Conservation (phyloP, 2,329 filamentous ascomycete genomes). For the Pestalotiopsis sp. region DNA sequence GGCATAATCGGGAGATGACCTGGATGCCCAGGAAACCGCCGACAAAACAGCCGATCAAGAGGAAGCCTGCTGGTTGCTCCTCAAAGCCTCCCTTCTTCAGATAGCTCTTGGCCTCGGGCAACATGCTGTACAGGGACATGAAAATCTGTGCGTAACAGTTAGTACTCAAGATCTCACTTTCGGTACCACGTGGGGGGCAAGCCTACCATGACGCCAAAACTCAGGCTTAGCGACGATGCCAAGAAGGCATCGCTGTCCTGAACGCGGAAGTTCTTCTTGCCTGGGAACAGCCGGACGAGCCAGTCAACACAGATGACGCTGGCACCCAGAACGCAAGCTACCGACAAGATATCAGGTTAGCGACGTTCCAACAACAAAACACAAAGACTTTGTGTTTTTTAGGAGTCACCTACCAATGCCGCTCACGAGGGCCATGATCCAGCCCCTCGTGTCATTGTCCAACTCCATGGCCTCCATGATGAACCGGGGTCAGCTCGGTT, state of each 20-base stretch:
- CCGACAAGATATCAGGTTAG: constrained; percentile 15
- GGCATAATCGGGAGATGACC: constrained; percentile 68
- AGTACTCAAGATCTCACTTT: neutral
- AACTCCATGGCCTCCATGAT: constrained; percentile 44
- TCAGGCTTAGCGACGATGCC: constrained; percentile 84
- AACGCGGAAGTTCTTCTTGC: constrained; percentile 78
- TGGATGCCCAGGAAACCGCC: constrained; percentile 76
- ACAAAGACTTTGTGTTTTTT: neutral
- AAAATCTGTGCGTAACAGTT: constrained; percentile 63
- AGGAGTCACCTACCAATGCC: constrained; percentile 56
- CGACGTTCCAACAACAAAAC: neutral
- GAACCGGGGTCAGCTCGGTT: constrained; percentile 11
- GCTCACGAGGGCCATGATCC: constrained; percentile 89
- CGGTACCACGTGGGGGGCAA: neutral
- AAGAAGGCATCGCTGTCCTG: constrained; percentile 87
- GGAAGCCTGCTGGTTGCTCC: constrained; percentile 65
- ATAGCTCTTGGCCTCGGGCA: constrained; percentile 81
- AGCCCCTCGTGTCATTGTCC: constrained; percentile 84
- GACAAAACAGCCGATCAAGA: constrained; percentile 69
- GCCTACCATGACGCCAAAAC: constrained; percentile 92
- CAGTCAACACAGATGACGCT: constrained; percentile 86
- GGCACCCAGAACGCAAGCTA: constrained; percentile 71
- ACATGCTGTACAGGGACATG: constrained; percentile 88
- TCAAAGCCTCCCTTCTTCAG: constrained; percentile 68
- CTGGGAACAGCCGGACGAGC: constrained; percentile 70